Conservation (phyloP, 2,329 filamentous ascomycete species). For the Stagonosporopsis cucurbitacearum region DNA sequence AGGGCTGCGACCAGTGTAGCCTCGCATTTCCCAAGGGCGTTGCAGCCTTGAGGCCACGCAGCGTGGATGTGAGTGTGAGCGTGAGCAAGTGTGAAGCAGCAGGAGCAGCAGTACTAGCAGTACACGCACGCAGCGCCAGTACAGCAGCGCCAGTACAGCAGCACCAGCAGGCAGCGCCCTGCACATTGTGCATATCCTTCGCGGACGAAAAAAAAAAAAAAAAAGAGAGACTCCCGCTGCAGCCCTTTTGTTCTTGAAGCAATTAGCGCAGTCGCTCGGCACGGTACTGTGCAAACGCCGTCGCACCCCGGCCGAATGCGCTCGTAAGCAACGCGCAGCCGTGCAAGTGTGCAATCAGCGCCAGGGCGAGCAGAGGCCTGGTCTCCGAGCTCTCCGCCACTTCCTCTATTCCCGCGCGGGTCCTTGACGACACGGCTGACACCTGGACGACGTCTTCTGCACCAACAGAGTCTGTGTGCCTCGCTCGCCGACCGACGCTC, state of each 20-base stretch:
- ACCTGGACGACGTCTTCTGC: background rate
- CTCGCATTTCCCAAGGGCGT: background rate
- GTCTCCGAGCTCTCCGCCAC: conserved; percentile 15
- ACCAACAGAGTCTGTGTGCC: conserved; percentile 5
- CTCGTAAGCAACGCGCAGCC: conserved; percentile 18
- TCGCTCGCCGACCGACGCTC: conserved; percentile 18
- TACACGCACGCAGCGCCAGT: background rate
- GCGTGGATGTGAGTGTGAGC: conserved; percentile 6
- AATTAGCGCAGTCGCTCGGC: conserved; percentile 8
- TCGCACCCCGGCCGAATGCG: conserved; percentile 15
- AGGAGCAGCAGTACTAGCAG: background rate
- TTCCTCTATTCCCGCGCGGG: conserved; percentile 14
- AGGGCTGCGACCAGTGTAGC: conserved; percentile 16
- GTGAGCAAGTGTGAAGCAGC: too few relatives aligned
- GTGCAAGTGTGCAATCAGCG: conserved; percentile 6
- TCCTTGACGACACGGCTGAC: conserved; percentile 12
- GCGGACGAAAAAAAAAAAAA: conserved; percentile 10
- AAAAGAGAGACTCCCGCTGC: background rate
- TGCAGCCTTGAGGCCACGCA: conserved; percentile 13
- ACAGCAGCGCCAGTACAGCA: background rate
- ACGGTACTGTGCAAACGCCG: conserved; percentile 19
- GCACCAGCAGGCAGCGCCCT: background rate
- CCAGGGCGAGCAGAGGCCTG: conserved; percentile 1
- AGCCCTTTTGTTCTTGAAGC: background rate
- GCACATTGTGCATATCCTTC: background rate